Conservation (phyloP, 2,329 filamentous ascomycete species). For the Bertia moriformis region DNA sequence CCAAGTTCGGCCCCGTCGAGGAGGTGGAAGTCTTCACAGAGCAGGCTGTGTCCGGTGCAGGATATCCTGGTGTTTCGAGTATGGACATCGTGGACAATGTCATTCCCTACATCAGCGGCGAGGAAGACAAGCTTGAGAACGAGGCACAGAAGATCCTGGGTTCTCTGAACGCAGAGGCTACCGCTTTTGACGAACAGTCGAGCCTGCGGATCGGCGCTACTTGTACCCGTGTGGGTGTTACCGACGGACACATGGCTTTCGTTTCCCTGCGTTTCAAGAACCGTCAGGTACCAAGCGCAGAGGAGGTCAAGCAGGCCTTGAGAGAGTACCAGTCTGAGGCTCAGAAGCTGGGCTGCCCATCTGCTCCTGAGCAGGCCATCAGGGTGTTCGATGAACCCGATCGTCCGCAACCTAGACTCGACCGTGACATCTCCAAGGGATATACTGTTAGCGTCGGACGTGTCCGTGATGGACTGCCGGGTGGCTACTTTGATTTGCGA, state of each 20-base stretch:
- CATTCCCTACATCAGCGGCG: slow-evolving; percentile 5
- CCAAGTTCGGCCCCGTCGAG: slow-evolving; percentile 6
- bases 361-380: slow-evolving; percentile 6
- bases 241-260: slow-evolving; percentile 6
- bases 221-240: slow-evolving; percentile 6
- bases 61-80: slow-evolving; percentile 4
- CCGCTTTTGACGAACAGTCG: slow-evolving; percentile 2
- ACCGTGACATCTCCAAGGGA: slow-evolving; percentile 4
- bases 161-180: background rate
- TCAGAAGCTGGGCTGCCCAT: slow-evolving; percentile 5
- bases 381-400: slow-evolving; percentile 6
- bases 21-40: slow-evolving; percentile 5
- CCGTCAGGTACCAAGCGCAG: slow-evolving; percentile 3
- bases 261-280: slow-evolving; percentile 5
- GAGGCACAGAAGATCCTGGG: slow-evolving; percentile 6
- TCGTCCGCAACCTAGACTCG: slow-evolving; percentile 6
- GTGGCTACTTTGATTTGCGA: background rate
- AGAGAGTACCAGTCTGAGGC: slow-evolving; percentile 5
- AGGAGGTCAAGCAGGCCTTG: slow-evolving; percentile 4
- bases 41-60: slow-evolving; percentile 5
- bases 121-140: slow-evolving; percentile 5
- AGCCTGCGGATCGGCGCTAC: slow-evolving; percentile 4
- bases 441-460: slow-evolving; percentile 3
- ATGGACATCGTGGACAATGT: slow-evolving; percentile 7
- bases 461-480: background rate